Evolutionary conservation across 1,284 basidiomycete genomes (phyloP), one percentile per base, ranked within the genome.

Genomic region (Schizophyllum amplum): DNA sequence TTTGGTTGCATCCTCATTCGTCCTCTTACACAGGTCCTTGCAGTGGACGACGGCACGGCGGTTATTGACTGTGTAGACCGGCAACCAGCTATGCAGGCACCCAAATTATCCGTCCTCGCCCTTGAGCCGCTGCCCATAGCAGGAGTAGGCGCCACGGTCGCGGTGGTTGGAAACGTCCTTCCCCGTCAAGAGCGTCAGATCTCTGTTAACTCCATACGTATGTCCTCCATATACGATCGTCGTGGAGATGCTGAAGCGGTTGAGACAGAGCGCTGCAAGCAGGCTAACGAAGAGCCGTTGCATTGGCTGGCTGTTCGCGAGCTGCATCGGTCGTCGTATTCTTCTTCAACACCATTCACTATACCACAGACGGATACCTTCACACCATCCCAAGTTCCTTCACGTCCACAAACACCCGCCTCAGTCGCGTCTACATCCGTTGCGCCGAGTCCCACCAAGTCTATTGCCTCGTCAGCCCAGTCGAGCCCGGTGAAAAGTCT

Each of bases 1-100:
- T 1, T 24, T 48, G 21, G 1, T n/a, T 56, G 47, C 51, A 42
- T 13, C 47, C 51, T 57, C 52, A 24, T 46, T 24, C 27, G 17
- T 53, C 23, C 51, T 51, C 58, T 60, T 50, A 61, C 53, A 51
- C 52, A 54, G 2, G 47, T n/a, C 51, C 47, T 47, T 55, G 25
- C 59, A 86, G 86, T 90, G 57, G 88, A 90, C 64, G 88, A 90
- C 64, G 85, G 86, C 5, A 85, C 86, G 0, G 79, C 72, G 22
- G 81, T 86, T 2, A 75, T 90, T 25, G 86, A 90, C 51, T 90
- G 87, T 61, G 64, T 74, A 1, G 73, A 80, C 60, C 71, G 70
- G 3, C 73, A 65, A 20, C 62, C 58, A 5, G 60, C 65, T 42
- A 9, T 42, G 33, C 33, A 42, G 7, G 7, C 33, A 9, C 33